These are phyloP conservation scores for Hortiboletus flavorubellus DNA, from an alignment of 768 basidiomycete species.

Conservation along the genomic window DNA sequence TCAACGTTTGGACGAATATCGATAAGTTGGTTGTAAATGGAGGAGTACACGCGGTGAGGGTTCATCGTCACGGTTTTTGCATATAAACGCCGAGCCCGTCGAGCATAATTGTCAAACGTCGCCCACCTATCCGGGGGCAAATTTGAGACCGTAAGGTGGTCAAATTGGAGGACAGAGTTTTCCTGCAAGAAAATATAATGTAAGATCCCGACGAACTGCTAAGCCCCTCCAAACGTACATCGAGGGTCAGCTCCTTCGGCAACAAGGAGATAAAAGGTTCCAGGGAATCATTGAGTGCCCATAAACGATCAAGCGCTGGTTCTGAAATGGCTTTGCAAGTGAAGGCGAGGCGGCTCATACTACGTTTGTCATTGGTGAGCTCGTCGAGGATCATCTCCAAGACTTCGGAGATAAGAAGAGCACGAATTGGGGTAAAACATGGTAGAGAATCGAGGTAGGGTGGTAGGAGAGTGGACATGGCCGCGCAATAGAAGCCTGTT, in stretches of 20 bases:
- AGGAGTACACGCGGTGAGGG: slow-evolving; percentile 24
- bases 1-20: slow-evolving; percentile 22
- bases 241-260: slow-evolving; percentile 18
- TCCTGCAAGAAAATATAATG: slow-evolving; percentile 11
- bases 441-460: not conserved
- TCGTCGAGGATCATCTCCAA: slow-evolving; percentile 24
- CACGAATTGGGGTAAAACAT: not conserved
- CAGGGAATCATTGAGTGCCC: slow-evolving; percentile 23
- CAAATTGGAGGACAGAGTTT: slow-evolving; percentile 17
- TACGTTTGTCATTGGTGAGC: slow-evolving; percentile 15
- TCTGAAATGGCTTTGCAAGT: slow-evolving; percentile 21
- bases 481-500: not conserved
- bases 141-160: not conserved
- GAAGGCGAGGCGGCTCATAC: slow-evolving; percentile 16
- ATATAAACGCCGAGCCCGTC: slow-evolving; percentile 20
- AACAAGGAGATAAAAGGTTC: slow-evolving; percentile 24
- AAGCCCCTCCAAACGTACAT: slow-evolving; percentile 11
- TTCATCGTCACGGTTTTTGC: slow-evolving; percentile 27
- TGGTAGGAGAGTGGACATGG: slow-evolving; percentile 2
- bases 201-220: slow-evolving; percentile 6
- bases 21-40: slow-evolving; percentile 24
- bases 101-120: slow-evolving; percentile 22
- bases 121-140: slow-evolving; percentile 16
- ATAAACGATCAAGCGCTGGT: slow-evolving; percentile 23
- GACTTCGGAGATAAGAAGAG: slow-evolving; percentile 21